These are phyloP conservation scores for Ogataea philodendri DNA, from an alignment of 805 yeast species.

Conservation along the genomic window DNA sequence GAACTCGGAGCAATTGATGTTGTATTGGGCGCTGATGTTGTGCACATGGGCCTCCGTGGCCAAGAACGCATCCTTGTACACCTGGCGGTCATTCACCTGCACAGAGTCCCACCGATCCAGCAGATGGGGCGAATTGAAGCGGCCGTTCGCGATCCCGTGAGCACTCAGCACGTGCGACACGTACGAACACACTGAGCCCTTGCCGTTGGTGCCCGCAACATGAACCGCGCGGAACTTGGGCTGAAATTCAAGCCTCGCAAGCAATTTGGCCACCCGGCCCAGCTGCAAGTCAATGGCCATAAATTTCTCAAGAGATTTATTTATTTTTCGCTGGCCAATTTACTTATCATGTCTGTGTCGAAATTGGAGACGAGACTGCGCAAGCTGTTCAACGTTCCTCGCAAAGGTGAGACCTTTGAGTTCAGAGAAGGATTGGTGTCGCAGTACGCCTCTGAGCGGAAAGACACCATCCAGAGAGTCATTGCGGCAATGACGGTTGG, in stretches of 20 bases:
- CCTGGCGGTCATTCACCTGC: conserved; percentile 57
- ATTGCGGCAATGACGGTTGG: conserved; percentile 98
- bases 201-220: conserved; percentile 95
- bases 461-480: conserved; percentile 94
- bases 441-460: conserved; percentile 90
- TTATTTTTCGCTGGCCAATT: conserved; percentile 9
- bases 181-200: conserved; percentile 89
- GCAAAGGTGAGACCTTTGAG: conserved; percentile 82
- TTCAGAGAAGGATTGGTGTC: conserved; percentile 87
- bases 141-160: conserved; percentile 57
- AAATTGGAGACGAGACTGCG: conserved; percentile 51
- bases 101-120: conserved; percentile 73
- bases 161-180: conserved; percentile 59
- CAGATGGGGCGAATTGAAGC: conserved; percentile 88
- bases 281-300: conserved; percentile 63
- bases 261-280: conserved; percentile 44
- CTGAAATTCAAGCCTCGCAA: conserved; percentile 62
- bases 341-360: conserved; percentile 19
- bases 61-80: conserved; percentile 46
- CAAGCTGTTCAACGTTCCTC: conserved; percentile 55
- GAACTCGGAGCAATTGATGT: conserved; percentile 78
- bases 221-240: conserved; percentile 74
- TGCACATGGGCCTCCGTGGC: conserved; percentile 43
- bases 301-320: neutral
- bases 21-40: conserved; percentile 36